Conservation (phyloP, 2,329 filamentous ascomycete species). For the Myotisia sp. region DNA sequence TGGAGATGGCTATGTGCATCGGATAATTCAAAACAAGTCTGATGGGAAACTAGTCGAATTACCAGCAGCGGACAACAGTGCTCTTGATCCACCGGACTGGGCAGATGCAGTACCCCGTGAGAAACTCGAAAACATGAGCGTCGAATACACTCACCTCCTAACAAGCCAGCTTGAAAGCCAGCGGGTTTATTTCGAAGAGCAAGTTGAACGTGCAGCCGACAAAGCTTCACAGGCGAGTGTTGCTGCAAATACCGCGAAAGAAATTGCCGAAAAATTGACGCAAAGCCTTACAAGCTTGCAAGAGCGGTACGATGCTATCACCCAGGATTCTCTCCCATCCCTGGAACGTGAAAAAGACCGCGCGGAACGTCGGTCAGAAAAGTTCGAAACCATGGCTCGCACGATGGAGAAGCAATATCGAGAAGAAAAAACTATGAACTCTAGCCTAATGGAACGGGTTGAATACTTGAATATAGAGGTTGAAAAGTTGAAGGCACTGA, state of each 20-base stretch:
- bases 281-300: slow-evolving; percentile 43
- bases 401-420: slow-evolving; percentile 60
- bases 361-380: slow-evolving; percentile 52
- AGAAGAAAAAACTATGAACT: slow-evolving; percentile 75
- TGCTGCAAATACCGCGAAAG: slow-evolving; percentile 38
- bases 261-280: slow-evolving; percentile 49
- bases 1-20: slow-evolving; percentile 88
- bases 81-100: slow-evolving; percentile 30
- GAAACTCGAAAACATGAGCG: slow-evolving; percentile 63
- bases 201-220: slow-evolving; percentile 74
- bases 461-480: slow-evolving; percentile 50
- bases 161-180: slow-evolving; percentile 89
- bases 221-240: slow-evolving; percentile 66
- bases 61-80: slow-evolving; percentile 43
- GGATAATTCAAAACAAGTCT: slow-evolving; percentile 83
- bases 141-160: slow-evolving; percentile 89
- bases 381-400: slow-evolving; percentile 61
- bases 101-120: slow-evolving; percentile 37
- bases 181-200: slow-evolving; percentile 83
- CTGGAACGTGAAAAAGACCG: slow-evolving; percentile 62
- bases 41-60: slow-evolving; percentile 87
- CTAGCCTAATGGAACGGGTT: slow-evolving; percentile 65
- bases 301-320: slow-evolving; percentile 39
- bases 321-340: slow-evolving; percentile 44
- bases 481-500: slow-evolving; percentile 43